Evolutionary conservation across 2,329 filamentous ascomycete species (phyloP), one percentile per base, ranked within the genome.

Genomic region (Cladorrhinum sp.): DNA sequence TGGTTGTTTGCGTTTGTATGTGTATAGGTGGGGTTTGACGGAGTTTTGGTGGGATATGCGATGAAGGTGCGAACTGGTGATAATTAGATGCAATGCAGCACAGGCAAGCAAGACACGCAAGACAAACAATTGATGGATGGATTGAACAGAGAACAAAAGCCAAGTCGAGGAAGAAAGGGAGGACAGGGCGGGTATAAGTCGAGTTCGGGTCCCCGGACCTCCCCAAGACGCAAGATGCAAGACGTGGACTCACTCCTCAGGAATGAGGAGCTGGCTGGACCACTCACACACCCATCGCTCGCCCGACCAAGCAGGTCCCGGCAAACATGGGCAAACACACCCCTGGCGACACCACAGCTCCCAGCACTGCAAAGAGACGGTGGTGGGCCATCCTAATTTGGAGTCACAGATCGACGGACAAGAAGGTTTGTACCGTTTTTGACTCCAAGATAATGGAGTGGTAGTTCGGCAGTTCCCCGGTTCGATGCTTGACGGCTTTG

Each of bases 41-140:
- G n/a, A n/a, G 48, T 21, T 39, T 50, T 24, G 21, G 30, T 20
- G 16, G 36, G 16, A 16, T 23, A 26, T 30, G 33, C 9, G 28
- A 58, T 36, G 28, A 57, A 26, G 33, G 50, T 26, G 28, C 20
- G 55, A 42, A 28, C 26, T 36, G 55, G n/a, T 21, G 58, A 48
- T 24, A 58, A 7, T 12, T 6, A 30, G 6, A n/a, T 42, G 46
- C 53, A 36, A 20, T 21, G 50, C 16, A 9, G 39, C 39, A 46
- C n/a, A n/a, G n/a, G 39, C 18, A 24, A 18, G 21, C 46, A 20
- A 10, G 46, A 50, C 46, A 50, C 46, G 18, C 7, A 18, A 21
- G 21, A 42, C n/a, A 42, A 12, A 42, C 36, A 42, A 42, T 26
- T 42, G 53, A 24, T 55, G 28, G 21, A 55, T 36, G 53, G 18